These are phyloP conservation scores for Yarrowia sp. DNA, from an alignment of 805 yeast genomes.

Conservation along the genomic window DNA sequence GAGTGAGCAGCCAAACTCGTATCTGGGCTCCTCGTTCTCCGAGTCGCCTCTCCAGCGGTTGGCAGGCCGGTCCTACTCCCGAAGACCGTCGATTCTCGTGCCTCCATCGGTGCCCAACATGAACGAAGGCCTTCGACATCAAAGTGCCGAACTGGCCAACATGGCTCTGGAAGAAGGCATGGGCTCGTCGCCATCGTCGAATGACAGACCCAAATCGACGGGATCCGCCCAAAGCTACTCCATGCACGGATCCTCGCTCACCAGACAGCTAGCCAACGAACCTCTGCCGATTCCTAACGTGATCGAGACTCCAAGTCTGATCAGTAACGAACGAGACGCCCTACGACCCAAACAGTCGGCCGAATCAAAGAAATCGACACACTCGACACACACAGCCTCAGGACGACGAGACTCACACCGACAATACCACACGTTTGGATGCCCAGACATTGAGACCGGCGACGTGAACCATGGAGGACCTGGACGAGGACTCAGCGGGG, in stretches of 20 bases:
- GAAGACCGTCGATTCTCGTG: conserved; percentile 23
- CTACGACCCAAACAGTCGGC: conserved; percentile 10
- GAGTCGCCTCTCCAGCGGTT: conserved; percentile 39
- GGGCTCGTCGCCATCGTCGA: conserved; percentile 5
- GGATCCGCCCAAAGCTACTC: conserved; percentile 20
- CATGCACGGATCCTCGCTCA: conserved; percentile 11
- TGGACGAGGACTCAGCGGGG: conserved; percentile 26
- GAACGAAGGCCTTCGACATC: conserved; percentile 35
- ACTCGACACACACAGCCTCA: not conserved
- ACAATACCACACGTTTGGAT: conserved; percentile 35
- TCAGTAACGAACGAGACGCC: conserved; percentile 1
- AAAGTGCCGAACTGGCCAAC: conserved; percentile 26
- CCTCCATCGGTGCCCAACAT: conserved; percentile 30
- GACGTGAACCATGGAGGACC: conserved; percentile 32
- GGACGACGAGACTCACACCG: conserved; percentile 16
- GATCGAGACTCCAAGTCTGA: conserved; percentile 6
- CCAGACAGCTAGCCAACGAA: conserved; percentile 29
- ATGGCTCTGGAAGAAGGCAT: conserved; percentile 35
- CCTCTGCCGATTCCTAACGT: conserved; percentile 23
- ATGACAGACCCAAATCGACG: conserved; percentile 1
- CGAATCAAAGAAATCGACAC: not conserved
- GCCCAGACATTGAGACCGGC: conserved; percentile 22
- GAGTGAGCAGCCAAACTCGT: conserved; percentile 30
- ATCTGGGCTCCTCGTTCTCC: conserved; percentile 35
- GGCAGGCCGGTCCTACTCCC: conserved; percentile 29